phyloP scores from a whole-genome alignment of 768 basidiomycete genomes.

The Exidia glandulosa region DNA sequence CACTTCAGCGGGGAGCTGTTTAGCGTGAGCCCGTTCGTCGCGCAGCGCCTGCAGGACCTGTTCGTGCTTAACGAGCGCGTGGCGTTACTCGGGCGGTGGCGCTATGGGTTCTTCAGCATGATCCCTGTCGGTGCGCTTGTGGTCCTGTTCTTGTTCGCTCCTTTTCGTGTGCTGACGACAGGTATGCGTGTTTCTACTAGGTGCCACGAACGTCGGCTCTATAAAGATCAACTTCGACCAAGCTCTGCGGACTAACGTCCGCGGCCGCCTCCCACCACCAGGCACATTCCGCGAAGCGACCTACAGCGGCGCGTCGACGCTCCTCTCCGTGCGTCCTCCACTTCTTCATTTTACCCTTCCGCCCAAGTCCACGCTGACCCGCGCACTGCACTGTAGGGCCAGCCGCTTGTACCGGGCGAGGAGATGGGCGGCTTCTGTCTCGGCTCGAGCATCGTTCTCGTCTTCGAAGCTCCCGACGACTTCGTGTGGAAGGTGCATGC shows the following conservation, averaged over 20 bases:
- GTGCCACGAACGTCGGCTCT: slow-evolving; percentile 96
- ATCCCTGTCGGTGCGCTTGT: slow-evolving; percentile 82
- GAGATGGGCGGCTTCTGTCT: slow-evolving; percentile 98
- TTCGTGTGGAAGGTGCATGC: slow-evolving; percentile 70
- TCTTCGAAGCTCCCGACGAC: slow-evolving; percentile 84
- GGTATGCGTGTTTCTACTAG: too few relatives aligned
- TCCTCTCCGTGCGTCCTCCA: too few relatives aligned
- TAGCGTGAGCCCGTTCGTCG: slow-evolving; percentile 93
- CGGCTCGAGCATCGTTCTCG: slow-evolving; percentile 90
- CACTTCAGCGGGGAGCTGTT: slow-evolving; percentile 96
- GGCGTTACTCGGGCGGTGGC: slow-evolving; percentile 88
- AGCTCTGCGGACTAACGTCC: slow-evolving; percentile 84
- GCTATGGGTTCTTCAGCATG: slow-evolving; percentile 93
- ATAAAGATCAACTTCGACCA: slow-evolving; percentile 95
- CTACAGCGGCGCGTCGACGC: slow-evolving; percentile 71
- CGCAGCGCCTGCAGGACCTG: slow-evolving; percentile 77
- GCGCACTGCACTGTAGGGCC: too few relatives aligned
- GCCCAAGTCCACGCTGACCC: too few relatives aligned
- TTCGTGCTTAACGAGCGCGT: slow-evolving; percentile 99
- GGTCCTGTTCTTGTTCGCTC: too few relatives aligned
- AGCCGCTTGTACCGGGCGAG: slow-evolving; percentile 77
- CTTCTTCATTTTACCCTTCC: too few relatives aligned
- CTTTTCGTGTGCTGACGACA: too few relatives aligned
- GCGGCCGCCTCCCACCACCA: slow-evolving; percentile 49
- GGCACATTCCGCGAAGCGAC: slow-evolving; percentile 90